phyloP scores from a whole-genome alignment of 2,329 filamentous ascomycete species.

The Plenodomus tracheiphilus region DNA sequence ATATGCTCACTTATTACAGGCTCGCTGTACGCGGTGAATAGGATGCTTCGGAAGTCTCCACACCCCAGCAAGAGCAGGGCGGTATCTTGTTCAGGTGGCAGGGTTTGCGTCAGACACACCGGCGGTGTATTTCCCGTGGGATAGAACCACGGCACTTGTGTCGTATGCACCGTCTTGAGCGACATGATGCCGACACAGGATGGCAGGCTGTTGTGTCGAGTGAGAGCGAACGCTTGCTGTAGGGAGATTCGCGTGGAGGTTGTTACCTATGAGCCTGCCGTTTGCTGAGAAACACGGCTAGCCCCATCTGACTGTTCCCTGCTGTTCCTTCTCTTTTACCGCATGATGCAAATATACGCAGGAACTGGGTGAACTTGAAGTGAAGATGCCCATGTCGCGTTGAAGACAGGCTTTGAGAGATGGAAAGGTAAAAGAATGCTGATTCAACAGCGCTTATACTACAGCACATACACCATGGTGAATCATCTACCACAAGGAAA shows the following conservation, averaged over 20 bases:
- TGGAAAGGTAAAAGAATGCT: no score
- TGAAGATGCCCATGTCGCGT: no score
- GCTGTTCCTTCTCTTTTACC: no score
- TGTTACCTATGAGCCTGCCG: neutral
- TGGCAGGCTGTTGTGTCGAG: neutral
- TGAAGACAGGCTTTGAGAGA: no score
- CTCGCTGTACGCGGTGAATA: constrained; percentile 46
- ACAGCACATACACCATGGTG: no score
- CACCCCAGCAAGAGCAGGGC: constrained; percentile 56
- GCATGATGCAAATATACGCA: no score
- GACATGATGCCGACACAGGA: constrained; percentile 2
- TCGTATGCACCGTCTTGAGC: constrained; percentile 8
- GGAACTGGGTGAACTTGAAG: no score
- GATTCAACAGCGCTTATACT: no score
- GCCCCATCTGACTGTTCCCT: neutral
- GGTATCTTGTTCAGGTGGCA: constrained; percentile 30
- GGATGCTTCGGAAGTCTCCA: constrained; percentile 60
- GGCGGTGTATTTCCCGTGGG: constrained; percentile 57
- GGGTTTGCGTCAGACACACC: constrained; percentile 48
- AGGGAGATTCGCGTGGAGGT: neutral
- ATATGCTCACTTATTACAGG: constrained; percentile 15
- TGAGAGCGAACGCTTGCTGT: neutral
- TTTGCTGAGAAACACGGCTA: neutral
- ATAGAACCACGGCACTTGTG: constrained; percentile 40
- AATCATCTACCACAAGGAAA: no score